phyloP scores from a whole-genome alignment of 2,329 filamentous ascomycete genomes.

The Colletotrichum sp. region DNA sequence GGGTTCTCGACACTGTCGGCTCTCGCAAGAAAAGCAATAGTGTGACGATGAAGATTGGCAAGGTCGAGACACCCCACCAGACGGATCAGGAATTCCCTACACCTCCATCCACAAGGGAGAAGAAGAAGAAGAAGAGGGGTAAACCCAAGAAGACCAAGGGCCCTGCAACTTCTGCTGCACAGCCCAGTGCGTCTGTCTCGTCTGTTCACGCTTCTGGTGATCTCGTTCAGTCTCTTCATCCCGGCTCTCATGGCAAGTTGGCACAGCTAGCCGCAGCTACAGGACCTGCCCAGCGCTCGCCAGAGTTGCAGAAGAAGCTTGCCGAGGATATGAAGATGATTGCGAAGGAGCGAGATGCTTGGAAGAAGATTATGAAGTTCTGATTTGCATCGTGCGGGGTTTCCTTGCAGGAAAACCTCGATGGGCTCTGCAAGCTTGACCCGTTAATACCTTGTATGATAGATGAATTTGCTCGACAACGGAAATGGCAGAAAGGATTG shows the following conservation, averaged over 20 bases:
- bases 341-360: constrained; percentile 10
- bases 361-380: constrained; percentile 1
- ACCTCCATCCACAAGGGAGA: background rate
- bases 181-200: background rate
- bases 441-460: background rate
- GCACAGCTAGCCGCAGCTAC: background rate
- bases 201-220: background rate
- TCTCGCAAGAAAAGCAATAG: background rate
- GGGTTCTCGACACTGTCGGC: background rate
- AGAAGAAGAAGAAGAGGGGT: background rate
- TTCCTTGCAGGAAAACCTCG: background rate
- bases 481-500: background rate
- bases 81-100: background rate
- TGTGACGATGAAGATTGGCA: background rate
- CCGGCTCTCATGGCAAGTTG: background rate
- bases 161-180: background rate
- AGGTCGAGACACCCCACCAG: background rate
- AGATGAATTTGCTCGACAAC: background rate
- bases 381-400: background rate
- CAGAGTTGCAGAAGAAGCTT: background rate
- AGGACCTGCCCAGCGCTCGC: background rate
- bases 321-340: background rate
- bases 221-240: background rate
- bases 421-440: background rate
- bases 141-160: background rate